Conservation (phyloP, 1,284 basidiomycete genomes). For the Sphaerobolus stellatus region DNA sequence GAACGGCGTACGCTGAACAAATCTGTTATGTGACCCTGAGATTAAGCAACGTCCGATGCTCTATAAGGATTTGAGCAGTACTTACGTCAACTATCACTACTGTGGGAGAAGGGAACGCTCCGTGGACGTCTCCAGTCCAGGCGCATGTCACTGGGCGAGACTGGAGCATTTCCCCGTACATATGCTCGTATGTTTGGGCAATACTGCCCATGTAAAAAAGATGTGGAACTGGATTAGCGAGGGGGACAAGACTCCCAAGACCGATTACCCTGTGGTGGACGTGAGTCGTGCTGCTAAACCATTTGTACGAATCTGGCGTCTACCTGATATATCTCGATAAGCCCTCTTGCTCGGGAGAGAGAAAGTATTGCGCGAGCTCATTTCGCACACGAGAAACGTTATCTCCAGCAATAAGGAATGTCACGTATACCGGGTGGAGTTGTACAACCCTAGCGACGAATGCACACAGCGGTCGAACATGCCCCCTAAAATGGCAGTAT, state of each 20-base stretch:
- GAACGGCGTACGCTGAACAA: slow-evolving; percentile 5
- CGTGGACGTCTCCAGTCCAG: slow-evolving; percentile 5
- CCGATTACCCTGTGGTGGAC: slow-evolving; percentile 6
- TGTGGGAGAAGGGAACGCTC: slow-evolving; percentile 2
- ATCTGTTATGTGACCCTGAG: background rate
- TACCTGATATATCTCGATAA: slow-evolving; percentile 2
- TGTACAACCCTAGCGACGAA: slow-evolving; percentile 9
- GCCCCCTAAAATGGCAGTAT: slow-evolving; percentile 4
- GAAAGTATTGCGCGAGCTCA: slow-evolving; percentile 9
- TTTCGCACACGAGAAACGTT: slow-evolving; percentile 9
- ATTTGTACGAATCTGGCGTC: too few species aligned
- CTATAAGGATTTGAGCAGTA: background rate
- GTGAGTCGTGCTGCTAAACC: too few species aligned
- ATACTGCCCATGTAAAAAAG: slow-evolving; percentile 10
- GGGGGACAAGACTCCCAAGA: slow-evolving; percentile 7
- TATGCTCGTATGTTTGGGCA: slow-evolving; percentile 4
- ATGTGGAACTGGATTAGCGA: slow-evolving; percentile 1
- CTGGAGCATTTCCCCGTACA: slow-evolving; percentile 9
- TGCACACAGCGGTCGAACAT: slow-evolving; percentile 14
- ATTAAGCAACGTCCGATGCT: background rate
- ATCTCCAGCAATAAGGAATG: slow-evolving; percentile 11
- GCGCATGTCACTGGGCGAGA: slow-evolving; percentile 10
- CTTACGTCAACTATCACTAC: slow-evolving; percentile 10
- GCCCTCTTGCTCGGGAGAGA: background rate
- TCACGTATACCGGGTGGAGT: slow-evolving; percentile 4